Base-by-base conservation (phyloP, 2,329 filamentous ascomycete species). In the Penicillium sp. region DNA sequence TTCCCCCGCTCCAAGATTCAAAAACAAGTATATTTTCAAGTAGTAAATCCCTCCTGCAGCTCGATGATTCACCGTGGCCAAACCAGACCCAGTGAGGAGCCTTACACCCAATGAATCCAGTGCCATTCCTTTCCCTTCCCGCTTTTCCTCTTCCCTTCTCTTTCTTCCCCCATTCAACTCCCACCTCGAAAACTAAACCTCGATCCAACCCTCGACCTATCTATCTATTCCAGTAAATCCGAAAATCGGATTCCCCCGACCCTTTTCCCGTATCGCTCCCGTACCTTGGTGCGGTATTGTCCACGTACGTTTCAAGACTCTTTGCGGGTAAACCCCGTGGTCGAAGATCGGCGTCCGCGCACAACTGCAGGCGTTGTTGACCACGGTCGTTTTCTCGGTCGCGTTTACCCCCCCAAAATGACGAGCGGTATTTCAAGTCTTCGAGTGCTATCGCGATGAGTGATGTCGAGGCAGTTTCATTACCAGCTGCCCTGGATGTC, bases 391-490 rank as follows among this genome's bases (percentile, higher is more conserved):
- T 57, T 59, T 59, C 57, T 60, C 68, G 66, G 65, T 67, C 68
- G 73, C 71, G 67, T 62, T 49, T 70, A 10, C 51, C 69, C 64
- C 65, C 69, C 71, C 65, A 76, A 74, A 71, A 76, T 76, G 74
- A 75, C 71, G 74, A 75, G 62, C 70, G 67, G 69, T 65, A 72
- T 60, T 55, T 57, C 64, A 65, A 67, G 61, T 66, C 61, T 64
- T 70, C 71, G 66, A 73, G 67, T 72, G 69, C 65, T 74, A 72
- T 69, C 74, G 73, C 73, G 75, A 76, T 76, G 74, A 76, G 72
- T 76, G 73, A 76, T 76, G 74, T 71, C 63, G 74, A 75, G 57
- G 67, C 71, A 61, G 68, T 70, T 61, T 66, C 71, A 61, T 59
- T 73, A 62, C 70, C 69, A 67, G 67, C 71, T 70, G 63, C 66